Base-by-base conservation (phyloP, 257 asterid species). In the Nicotiana tabacum region DNA sequence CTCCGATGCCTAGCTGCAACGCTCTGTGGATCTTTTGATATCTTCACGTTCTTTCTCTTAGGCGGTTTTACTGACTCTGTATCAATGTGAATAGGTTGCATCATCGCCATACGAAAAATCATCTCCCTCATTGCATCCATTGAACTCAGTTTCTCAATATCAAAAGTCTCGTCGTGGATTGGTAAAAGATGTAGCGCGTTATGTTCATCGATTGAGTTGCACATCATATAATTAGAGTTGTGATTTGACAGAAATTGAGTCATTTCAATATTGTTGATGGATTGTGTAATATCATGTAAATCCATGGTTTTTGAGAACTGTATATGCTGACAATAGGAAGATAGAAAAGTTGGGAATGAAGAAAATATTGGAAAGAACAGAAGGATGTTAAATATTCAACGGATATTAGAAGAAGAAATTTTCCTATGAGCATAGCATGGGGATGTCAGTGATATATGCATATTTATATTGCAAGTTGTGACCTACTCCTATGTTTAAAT, bases 61-160 rank as follows among this genome's bases (percentile, higher is more conserved):
- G 95, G 92, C 8, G 87, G 90, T 78, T 88, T 87, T 6, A 89
- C 82, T 3, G 88, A 53, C 33, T 85, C 90, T 2, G 89, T 91
- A 61, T 90, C 92, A 16, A 90, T 84, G 33, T 91, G 85, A 72
- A 89, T 61, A 29, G 95, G 93, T 84, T 90, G 93, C 95, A 89
- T 90, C 92, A 85, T 80, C 6, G 91, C 92, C 33, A 89, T 87
- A 9, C 87, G 76, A 77, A 90, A 91, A 2, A 91, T 87, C 92
- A 90, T 90, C 80, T 91, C 95, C 43, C 93, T 83, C 93, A 91
- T 90, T 0, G 86, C 88, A 6, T 85, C 91, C 91, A 88, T 81
- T 8, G 91, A 81, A 35, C 77, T 85, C n/a, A 74, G 51, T 51
- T 84, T 82, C 84, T 87, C 56, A 51, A 51, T 51, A 51, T 51